Conservation (phyloP, 495 filamentous ascomycete species). For the Aspergillus kassunensis region DNA sequence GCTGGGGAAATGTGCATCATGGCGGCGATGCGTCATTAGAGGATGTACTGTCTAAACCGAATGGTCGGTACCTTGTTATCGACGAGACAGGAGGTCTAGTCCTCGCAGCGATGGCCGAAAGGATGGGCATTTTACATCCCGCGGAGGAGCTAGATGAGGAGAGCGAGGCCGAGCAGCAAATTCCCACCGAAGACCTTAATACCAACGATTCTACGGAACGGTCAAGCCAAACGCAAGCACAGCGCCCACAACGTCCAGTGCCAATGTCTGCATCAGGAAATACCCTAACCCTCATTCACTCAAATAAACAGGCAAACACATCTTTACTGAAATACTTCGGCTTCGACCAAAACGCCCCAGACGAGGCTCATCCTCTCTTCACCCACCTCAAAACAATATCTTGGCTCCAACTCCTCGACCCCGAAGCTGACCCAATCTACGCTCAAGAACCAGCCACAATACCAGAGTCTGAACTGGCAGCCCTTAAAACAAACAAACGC, state of each 20-base stretch:
- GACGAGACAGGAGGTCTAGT: slow-evolving; percentile 88
- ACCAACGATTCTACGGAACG: slow-evolving; percentile 7
- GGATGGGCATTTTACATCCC: slow-evolving; percentile 78
- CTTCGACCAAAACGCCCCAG: slow-evolving; percentile 67
- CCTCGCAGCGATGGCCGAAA: slow-evolving; percentile 83
- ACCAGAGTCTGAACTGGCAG: slow-evolving; percentile 50
- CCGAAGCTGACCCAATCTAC: slow-evolving; percentile 67
- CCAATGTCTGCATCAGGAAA: slow-evolving; percentile 61
- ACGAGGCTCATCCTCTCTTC: slow-evolving; percentile 70
- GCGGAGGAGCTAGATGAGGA: slow-evolving; percentile 32
- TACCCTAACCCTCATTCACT: slow-evolving; percentile 82
- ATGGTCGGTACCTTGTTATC: slow-evolving; percentile 79
- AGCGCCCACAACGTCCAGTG: slow-evolving; percentile 15
- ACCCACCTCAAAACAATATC: slow-evolving; percentile 77
- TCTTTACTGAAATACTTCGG: slow-evolving; percentile 80
- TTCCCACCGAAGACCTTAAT: background rate
- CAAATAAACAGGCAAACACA: slow-evolving; percentile 86
- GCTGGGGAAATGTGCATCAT: slow-evolving; percentile 62
- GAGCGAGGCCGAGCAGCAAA: background rate
- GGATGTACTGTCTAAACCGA: slow-evolving; percentile 31
- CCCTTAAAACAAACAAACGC: slow-evolving; percentile 72
- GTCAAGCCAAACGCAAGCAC: background rate
- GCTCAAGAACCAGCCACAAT: slow-evolving; percentile 51
- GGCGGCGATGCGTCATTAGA: slow-evolving; percentile 32
- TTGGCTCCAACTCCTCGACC: slow-evolving; percentile 85